Percentiles rank a stretch among this genome's conserved stretches.
phyloP scores from a whole-genome alignment of 495 filamentous ascomycete species.

The Talaromyces wortmannii region DNA sequence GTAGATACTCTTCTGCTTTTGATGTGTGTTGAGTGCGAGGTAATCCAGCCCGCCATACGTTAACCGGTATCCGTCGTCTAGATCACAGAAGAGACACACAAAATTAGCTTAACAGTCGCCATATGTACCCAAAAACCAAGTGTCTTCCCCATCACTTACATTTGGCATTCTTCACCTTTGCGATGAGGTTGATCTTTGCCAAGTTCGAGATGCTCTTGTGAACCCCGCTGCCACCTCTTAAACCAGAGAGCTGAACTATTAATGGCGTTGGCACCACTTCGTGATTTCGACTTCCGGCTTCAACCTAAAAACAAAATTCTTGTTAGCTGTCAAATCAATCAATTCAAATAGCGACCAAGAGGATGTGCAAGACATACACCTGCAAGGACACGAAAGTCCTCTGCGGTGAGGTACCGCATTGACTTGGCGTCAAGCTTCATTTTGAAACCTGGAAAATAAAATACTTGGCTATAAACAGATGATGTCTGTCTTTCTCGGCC shows the following conservation, averaged over 20 bases:
- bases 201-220: constrained; percentile 81
- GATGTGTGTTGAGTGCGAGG: constrained; percentile 82
- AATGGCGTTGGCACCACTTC: constrained; percentile 89
- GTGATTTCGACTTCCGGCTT: constrained; percentile 91
- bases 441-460: not conserved
- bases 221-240: constrained; percentile 79
- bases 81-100: not conserved
- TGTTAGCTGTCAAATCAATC: constrained; percentile 24
- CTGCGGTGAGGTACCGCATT: constrained; percentile 81
- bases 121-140: not conserved
- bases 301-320: constrained; percentile 51
- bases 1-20: constrained; percentile 70
- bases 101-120: not conserved
- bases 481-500: no score
- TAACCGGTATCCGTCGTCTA: constrained; percentile 92
- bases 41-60: constrained; percentile 98
- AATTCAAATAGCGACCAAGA: constrained; percentile 15
- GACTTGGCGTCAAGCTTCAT: constrained; percentile 94
- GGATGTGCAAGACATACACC: constrained; percentile 52
- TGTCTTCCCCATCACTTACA: constrained; percentile 37
- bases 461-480: no score
- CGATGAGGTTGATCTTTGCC: constrained; percentile 89
- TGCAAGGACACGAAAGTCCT: constrained; percentile 93
- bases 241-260: constrained; percentile 74
- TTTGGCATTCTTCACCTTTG: constrained; percentile 87